phyloP scores from a whole-genome alignment of 306 rosid genomes.

The Lathyrus sativus region DNA sequence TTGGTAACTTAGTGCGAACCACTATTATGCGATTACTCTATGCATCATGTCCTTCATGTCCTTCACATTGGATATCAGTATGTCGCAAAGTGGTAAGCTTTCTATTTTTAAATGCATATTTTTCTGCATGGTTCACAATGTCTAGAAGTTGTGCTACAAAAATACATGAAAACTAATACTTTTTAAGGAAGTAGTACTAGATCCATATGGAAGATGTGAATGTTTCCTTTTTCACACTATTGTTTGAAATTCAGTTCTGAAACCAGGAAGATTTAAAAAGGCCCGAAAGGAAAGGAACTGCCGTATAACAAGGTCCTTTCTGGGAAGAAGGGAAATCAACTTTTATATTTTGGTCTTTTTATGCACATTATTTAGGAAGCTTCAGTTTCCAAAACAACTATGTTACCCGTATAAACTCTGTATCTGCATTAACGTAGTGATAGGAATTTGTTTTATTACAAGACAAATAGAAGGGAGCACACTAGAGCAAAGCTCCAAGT shows the following conservation, averaged over 20 bases:
- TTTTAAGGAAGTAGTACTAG: not conserved
- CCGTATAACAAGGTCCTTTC: not conserved
- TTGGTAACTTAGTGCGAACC: slow-evolving; percentile 70
- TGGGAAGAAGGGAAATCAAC: not conserved
- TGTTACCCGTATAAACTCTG: not conserved
- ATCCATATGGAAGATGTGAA: slow-evolving; percentile 6
- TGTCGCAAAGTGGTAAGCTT: slow-evolving; percentile 85
- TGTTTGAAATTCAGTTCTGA: slow-evolving; percentile 16
- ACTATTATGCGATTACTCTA: slow-evolving; percentile 87
- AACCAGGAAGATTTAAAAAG: slow-evolving; percentile 15
- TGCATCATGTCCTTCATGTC: slow-evolving; percentile 84
- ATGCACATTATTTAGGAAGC: slow-evolving; percentile 3
- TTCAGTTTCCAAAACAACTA: slow-evolving; percentile 9
- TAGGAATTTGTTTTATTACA: not conserved
- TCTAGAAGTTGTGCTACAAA: slow-evolving; percentile 25
- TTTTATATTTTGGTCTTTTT: slow-evolving; percentile 16
- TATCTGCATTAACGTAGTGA: slow-evolving; percentile 2
- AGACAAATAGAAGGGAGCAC: not conserved
- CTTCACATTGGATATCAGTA: slow-evolving; percentile 89
- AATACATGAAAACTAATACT: not conserved
- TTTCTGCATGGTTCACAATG: slow-evolving; percentile 30
- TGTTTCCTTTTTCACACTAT: slow-evolving; percentile 15
- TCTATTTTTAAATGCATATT: slow-evolving; percentile 20
- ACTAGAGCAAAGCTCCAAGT: not conserved
- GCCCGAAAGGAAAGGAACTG: not conserved